Percentiles rank a stretch among this genome's conserved stretches.
phyloP scores from a whole-genome alignment of 2,329 filamentous ascomycete genomes.

The Pseudocercospora vitis region DNA sequence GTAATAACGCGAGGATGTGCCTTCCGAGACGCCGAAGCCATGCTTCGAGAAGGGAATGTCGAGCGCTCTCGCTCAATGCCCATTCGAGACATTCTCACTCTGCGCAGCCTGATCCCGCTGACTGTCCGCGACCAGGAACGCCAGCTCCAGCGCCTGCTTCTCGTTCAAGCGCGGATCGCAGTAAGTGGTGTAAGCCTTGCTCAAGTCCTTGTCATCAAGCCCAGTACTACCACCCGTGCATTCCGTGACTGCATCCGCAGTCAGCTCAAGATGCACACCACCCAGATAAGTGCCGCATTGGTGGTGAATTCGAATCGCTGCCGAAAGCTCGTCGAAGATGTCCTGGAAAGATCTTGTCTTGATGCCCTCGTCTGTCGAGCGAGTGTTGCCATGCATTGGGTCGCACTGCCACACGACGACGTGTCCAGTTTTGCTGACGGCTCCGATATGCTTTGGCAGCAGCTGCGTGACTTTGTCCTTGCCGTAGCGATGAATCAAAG shows the following conservation, averaged over 20 bases:
- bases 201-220: slow-evolving; percentile 82
- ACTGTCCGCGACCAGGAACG: slow-evolving; percentile 81
- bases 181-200: slow-evolving; percentile 90
- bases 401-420: slow-evolving; percentile 95
- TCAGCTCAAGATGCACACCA: slow-evolving; percentile 92
- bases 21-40: not conserved
- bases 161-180: slow-evolving; percentile 95
- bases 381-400: slow-evolving; percentile 89
- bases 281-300: slow-evolving; percentile 82
- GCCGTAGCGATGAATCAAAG: slow-evolving; percentile 93
- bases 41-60: not conserved
- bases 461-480: slow-evolving; percentile 71
- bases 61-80: not conserved
- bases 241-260: slow-evolving; percentile 93
- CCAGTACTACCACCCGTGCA: slow-evolving; percentile 89
- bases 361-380: slow-evolving; percentile 69
- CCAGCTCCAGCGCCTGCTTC: slow-evolving; percentile 93
- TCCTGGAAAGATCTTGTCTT: slow-evolving; percentile 91
- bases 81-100: not conserved
- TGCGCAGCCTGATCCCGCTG: slow-evolving; percentile 19
- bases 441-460: slow-evolving; percentile 81
- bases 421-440: slow-evolving; percentile 76
- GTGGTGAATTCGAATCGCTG: slow-evolving; percentile 81
- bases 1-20: not conserved
- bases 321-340: slow-evolving; percentile 82